Percentiles rank a stretch among this genome's conserved stretches.
phyloP scores from a whole-genome alignment of 106 monocot genomes.

The Gastrodia elata region DNA sequence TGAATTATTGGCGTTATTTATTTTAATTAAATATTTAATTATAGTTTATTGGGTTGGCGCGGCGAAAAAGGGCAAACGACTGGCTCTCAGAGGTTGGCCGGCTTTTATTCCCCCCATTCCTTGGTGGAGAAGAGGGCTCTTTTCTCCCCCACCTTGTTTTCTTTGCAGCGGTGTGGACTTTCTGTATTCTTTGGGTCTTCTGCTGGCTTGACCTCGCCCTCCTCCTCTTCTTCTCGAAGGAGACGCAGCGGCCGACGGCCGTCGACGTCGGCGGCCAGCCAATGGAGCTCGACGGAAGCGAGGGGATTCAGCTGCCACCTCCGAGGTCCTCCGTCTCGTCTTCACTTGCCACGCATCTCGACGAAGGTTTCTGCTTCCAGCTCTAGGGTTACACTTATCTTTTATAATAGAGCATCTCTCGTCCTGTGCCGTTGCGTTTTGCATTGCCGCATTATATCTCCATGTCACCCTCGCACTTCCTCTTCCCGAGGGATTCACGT shows the following conservation, averaged over 20 bases:
- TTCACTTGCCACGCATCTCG: constrained; percentile 6
- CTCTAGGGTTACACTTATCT: constrained; percentile 5
- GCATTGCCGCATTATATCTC: not conserved
- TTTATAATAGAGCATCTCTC: not conserved
- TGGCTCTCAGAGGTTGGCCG: constrained; percentile 3
- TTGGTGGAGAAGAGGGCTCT: constrained; percentile 13
- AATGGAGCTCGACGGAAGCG: constrained; percentile 12
- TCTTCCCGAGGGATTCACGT: too few species aligned
- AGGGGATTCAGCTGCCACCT: not conserved
- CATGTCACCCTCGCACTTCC: too few species aligned
- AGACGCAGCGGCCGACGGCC: constrained; percentile 1
- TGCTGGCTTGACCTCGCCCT: not conserved
- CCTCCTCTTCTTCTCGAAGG: not conserved
- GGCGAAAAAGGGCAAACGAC: constrained; percentile 5
- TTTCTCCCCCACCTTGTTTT: constrained; percentile 1
- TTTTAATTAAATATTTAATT: not conserved
- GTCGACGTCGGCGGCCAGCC: constrained; percentile 7
- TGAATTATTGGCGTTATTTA: not conserved
- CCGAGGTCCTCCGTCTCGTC: constrained; percentile 12
- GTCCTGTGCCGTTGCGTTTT: not conserved
- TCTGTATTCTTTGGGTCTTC: not conserved
- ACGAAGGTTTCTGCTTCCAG: constrained; percentile 10
- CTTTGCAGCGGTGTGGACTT: not conserved
- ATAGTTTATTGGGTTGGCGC: not conserved
- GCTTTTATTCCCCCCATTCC: constrained; percentile 6